Evolutionary conservation across 805 yeast species (phyloP), one percentile per base, ranked within the genome.

Genomic region (Candida quercuum): DNA sequence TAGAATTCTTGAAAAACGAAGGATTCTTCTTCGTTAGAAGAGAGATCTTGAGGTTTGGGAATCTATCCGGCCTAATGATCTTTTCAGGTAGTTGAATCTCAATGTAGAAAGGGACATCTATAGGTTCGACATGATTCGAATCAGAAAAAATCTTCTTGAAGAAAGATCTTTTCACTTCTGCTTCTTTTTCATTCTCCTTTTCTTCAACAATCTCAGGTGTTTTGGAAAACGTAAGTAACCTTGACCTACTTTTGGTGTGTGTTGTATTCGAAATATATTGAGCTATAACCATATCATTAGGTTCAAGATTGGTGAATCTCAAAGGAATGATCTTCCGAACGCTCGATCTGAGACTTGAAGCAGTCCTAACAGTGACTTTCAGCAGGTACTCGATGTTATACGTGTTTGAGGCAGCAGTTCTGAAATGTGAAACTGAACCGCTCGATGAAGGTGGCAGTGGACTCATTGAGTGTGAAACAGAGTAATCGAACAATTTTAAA

Each of bases 291-390:
- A 19, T 6, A 86, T 85, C 22, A 74, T 22, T 38, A 4, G 35
- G 35, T 16, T 42, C 45, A 53, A 43, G 80, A 75, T 3, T 62
- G 57, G 45, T 20, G 17, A 42, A 33, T 2, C 20, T 23, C 11
- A 81, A 74, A 5, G 79, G 81, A 32, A 67, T 68, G 33, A 51
- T 52, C 10, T 67, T 52, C 27, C 84, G 59, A 23, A 69, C 48
- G 41, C 76, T 78, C 20, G 64, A 35, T 38, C 69, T 69, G 39
- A 74, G 59, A 22, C 75, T 49, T 3, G 77, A 66, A 2, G 79
- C 57, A 32, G 79, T 52, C 40, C 72, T 73, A 29, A 78, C 78
- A 1, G 85, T 78, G 10, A 69, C 82, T 54, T 79, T 78, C 38
- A 80, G 65, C 49, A 70, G 78, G 51, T 79, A 79, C 17, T 10